Evolutionary conservation across 2,329 filamentous ascomycete species (phyloP), one percentile per base, ranked within the genome.

Genomic region (Aspergillus ruber): DNA sequence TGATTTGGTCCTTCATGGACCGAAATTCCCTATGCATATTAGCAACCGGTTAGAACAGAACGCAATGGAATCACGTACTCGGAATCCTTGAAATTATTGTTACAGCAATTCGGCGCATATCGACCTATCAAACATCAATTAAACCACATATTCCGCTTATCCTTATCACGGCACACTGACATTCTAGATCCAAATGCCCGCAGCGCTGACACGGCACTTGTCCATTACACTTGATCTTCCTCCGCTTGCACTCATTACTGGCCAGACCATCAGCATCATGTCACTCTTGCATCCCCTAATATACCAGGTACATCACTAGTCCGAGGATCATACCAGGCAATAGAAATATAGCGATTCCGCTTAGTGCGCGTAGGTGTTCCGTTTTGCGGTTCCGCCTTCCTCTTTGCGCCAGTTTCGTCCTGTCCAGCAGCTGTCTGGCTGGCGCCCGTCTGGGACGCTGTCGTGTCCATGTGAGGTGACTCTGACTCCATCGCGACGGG

Each of bases 71-170:
- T n/a, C 5, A 63, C 74, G 50, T 66, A 79, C 74, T 94, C 88
- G 42, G 89, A 90, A 60, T 96, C 90, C 67, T 91, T 93, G 77
- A 95, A 90, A 67, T 81, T 89, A 73, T 82, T 90, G 52, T 69
- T 75, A 65, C 81, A 84, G 71, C 82, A 84, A 60, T 84, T 85
- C 4, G 81, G 80, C 50, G 81, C 79, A 70, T 85, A 85, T 49
- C 81, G 68, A 61, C 79, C 69, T 72, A 44, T 18, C n/a, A 29
- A 25, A 7, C 7, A 17, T 17, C 33, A 17, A 17, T 38, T 20
- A 25, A 20, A 13, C 9, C 18, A n/a, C 21, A 18, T 20, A 39
- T 39, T 39, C 33, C 36, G 17, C 15, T 9, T 6, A n/a, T 29
- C 48, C 27, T 25, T 10, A 13, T 15, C 18, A 10, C 29, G 12